These are phyloP conservation scores for Leishmania turanica DNA, from an alignment of 208 protist species.

Conservation along the genomic window DNA sequence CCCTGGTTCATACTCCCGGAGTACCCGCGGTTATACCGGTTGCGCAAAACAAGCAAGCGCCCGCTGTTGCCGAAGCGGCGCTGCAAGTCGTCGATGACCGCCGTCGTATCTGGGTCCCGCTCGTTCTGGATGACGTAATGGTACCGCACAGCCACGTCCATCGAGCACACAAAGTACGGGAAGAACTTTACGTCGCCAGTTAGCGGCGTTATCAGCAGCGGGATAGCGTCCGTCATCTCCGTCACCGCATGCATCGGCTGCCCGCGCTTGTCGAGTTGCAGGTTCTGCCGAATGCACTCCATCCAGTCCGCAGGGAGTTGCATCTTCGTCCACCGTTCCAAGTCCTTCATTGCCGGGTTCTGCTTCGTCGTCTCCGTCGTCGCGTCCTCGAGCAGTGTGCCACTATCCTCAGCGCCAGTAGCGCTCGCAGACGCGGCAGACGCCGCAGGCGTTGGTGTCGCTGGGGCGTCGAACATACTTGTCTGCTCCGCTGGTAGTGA, in stretches of 20 bases:
- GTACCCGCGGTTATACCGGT: conserved; percentile 44
- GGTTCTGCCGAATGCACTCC: conserved; percentile 28
- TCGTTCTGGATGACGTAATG: conserved; percentile 46
- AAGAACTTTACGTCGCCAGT: conserved; percentile 41
- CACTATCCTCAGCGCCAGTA: background rate
- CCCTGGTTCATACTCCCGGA: conserved; percentile 42
- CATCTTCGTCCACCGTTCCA: conserved; percentile 5
- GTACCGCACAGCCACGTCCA: conserved; percentile 45
- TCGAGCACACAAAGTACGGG: conserved; percentile 36
- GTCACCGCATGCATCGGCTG: conserved; percentile 11
- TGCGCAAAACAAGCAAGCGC: conserved; percentile 35
- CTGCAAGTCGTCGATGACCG: conserved; percentile 32
- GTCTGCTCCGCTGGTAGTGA: too few species aligned
- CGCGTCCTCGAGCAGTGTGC: background rate
- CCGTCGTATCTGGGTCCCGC: conserved; percentile 20
- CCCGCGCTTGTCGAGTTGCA: conserved; percentile 24
- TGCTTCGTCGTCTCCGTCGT: background rate
- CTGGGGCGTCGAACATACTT: too few species aligned
- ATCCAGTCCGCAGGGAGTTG: conserved; percentile 16
- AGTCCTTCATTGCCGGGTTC: background rate
- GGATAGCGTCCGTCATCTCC: conserved; percentile 32
- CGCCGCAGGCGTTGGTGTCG: background rate
- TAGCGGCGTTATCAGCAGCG: conserved; percentile 45
- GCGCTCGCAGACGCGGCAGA: background rate
- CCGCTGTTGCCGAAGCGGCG: conserved; percentile 34